Evolutionary conservation across 2,329 filamentous ascomycete species (phyloP), one percentile per base, ranked within the genome.

Genomic region (Penicillium griseofulvum): DNA sequence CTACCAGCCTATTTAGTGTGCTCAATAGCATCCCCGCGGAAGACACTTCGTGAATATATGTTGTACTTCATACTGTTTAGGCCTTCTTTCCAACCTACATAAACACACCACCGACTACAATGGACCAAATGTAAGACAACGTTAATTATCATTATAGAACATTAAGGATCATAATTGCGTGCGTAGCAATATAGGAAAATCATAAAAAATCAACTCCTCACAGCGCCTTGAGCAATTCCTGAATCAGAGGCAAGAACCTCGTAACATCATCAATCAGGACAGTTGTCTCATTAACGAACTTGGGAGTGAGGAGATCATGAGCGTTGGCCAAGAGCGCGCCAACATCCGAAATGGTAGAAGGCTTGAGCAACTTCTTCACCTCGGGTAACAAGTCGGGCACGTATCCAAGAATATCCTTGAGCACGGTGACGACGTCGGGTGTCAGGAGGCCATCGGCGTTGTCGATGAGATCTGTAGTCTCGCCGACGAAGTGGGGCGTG

Each of bases 401-500:
- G 31, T 54, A 47, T 26, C 49, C 53, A 17, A 72, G 50, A 8
- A 72, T 57, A 2, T 62, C 61, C 43, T 63, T 64, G 31, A 71
- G 64, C 28, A 62, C 52, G 49, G 49, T 61, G 39, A 71, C 63
- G 34, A 68, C 59, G 24, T 64, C 53, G 17, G 67, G 66, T 6
- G 66, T 69, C 17, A 71, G 52, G 24, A 70, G 58, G 1, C 65
- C 68, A 28, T 65, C 63, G 19, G 69, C 66, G 16, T 64, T 68
- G 17, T 62, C 60, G 52, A 71, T 63, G 14, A 71, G 59, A 22
- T 55, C 56, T 12, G 58, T 58, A 3, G 70, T 72, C 19, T 69
- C 67, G 19, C 59, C 54, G 43, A 72, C 67, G 43, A 72, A 72
- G 38, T 58, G 57, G 31, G 69, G 63, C 1, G 67, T 69, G 39